Conservation (phyloP, 495 filamentous ascomycete genomes). For the Tuber borchii region DNA sequence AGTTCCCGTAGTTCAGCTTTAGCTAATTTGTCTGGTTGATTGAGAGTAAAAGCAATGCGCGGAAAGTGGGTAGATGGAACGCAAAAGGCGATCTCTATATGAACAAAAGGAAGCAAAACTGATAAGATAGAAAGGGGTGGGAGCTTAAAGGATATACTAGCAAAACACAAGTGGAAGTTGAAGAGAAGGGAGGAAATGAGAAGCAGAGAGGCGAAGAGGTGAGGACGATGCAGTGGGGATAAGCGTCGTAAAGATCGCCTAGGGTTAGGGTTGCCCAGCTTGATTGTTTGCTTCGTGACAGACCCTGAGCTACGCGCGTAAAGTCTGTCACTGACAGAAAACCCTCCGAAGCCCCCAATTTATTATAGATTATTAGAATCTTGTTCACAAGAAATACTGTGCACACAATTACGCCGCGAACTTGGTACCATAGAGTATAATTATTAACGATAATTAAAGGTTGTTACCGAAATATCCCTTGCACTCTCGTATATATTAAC, state of each 20-base stretch:
- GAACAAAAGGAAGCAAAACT: not conserved
- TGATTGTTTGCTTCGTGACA: not conserved
- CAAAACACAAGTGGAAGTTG: not conserved
- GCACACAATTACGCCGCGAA: not conserved
- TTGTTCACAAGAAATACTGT: not conserved
- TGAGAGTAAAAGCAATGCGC: not conserved
- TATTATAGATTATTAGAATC: not conserved
- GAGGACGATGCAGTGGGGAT: not conserved
- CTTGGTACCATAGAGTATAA: not conserved
- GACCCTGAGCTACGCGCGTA: not conserved
- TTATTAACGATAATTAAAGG: not conserved
- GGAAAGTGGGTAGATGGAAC: not conserved
- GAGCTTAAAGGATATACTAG: not conserved
- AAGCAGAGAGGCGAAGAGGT: not conserved
- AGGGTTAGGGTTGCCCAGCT: not conserved
- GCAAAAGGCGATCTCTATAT: not conserved
- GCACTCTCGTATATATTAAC: not conserved
- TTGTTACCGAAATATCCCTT: not conserved
- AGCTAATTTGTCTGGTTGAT: not conserved
- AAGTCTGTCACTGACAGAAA: not conserved
- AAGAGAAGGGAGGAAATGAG: not conserved
- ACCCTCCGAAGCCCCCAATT: not conserved
- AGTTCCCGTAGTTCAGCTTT: conserved; percentile 47
- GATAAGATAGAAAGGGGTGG: not conserved
- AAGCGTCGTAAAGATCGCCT: not conserved